phyloP scores from a whole-genome alignment of 768 basidiomycete species.

The Mycena albidolilacea region DNA sequence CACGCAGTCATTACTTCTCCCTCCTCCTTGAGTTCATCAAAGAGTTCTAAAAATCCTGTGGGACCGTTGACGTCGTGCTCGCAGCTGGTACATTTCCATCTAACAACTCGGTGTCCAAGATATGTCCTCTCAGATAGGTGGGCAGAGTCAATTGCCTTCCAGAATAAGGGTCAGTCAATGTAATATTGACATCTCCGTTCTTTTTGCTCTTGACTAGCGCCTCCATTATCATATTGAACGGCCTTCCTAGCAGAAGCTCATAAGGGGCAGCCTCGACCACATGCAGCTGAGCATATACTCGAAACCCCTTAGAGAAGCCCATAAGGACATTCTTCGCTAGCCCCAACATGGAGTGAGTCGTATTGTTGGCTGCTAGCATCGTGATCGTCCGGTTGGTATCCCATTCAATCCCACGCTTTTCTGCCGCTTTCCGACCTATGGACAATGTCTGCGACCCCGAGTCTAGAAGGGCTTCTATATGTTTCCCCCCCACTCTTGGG shows the following conservation, averaged over 20 bases:
- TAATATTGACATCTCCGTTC: not conserved
- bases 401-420: not conserved
- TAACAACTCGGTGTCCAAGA: too few relatives aligned
- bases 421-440: not conserved
- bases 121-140: not conserved
- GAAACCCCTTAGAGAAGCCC: not conserved
- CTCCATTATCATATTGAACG: not conserved
- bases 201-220: not conserved
- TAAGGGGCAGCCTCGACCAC: not conserved
- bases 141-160: not conserved
- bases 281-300: not conserved
- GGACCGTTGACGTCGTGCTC: too few relatives aligned
- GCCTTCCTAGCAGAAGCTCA: not conserved
- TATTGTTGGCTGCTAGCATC: not conserved
- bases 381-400: not conserved
- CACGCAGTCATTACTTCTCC: slow-evolving; percentile 5
- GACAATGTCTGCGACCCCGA: not conserved
- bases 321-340: not conserved
- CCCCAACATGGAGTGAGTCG: not conserved
- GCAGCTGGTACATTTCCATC: too few relatives aligned
- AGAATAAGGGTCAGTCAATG: not conserved
- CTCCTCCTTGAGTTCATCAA: slow-evolving; percentile 1
- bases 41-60: slow-evolving; percentile 7
- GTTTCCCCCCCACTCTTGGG: not conserved
- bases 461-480: not conserved